Base-by-base conservation (phyloP, 176 grass and related monocot species). In the Cenchrus americanus region DNA sequence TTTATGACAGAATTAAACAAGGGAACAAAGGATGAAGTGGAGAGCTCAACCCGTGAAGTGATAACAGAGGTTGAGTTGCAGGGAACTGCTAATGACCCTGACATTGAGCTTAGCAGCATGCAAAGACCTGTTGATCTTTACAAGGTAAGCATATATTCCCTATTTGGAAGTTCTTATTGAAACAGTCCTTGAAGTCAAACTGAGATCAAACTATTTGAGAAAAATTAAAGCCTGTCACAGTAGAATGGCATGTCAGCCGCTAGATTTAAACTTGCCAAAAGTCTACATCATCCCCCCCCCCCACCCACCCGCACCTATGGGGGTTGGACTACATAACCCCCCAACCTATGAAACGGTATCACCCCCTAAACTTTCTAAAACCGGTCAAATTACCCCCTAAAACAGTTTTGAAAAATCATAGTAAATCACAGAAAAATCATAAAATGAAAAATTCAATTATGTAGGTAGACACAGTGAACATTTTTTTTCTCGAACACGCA, bases 51-150 rank as follows among this genome's bases (percentile, higher is more conserved):
- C n/a, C n/a, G n/a, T n/a, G 80, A 86, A 76, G 76, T 62, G 80
- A 19, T 54, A 79, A 48, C 87, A 80, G 89, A 91, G 63, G 40
- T 44, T 60, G 82, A 85, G 51, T 73, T 62, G 53, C 75, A 92
- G 46, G 48, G 48, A 77, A 62, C 70, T 8, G 48, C 62, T 9
- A 81, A 71, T 54, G 89, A 88, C 69, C 48, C 69, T 89, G 87
- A 90, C 43, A 74, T 88, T 83, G 86, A 87, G 58, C 57, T 52
- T 41, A 88, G 73, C 76, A 88, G 75, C 40, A 66, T 95, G 60
- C 87, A 93, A 79, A 95, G 87, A 64, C 96, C 91, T 76, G 87
- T 95, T 86, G 96, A 98, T 93, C 90, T 98, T 73, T 98, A 95
- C 80, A 98, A 95, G 96, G 96, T 76, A 40, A 40, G 63, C 17